Evolutionary conservation across 202 grass and related monocot genomes (phyloP).

Genomic region (Brachypodium distachyon): DNA sequence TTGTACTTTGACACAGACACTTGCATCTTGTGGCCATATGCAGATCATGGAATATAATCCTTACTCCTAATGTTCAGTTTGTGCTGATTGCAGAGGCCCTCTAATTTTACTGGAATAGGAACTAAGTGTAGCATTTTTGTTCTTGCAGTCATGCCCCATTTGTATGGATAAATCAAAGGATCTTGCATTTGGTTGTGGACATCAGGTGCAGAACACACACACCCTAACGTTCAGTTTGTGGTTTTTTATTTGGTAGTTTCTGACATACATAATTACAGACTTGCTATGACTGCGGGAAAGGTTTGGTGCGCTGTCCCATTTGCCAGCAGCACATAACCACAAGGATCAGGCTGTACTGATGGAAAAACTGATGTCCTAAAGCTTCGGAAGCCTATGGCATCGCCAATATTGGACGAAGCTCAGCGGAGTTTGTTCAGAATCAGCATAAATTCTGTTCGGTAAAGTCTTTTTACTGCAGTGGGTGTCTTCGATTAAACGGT

Average conservation of each 20-base stretch:
- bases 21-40: not conserved
- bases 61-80: not conserved
- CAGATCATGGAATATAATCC: not conserved
- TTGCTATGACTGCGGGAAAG: slow-evolving; percentile 60
- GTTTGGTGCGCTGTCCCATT: slow-evolving; percentile 61
- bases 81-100: not conserved
- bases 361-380: slow-evolving; percentile 1
- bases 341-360: slow-evolving; percentile 78
- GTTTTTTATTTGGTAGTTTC: slow-evolving; percentile 5
- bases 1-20: not conserved
- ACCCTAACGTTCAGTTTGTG: too few species aligned
- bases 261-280: slow-evolving; percentile 46
- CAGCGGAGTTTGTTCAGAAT: slow-evolving; percentile 2
- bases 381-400: not conserved
- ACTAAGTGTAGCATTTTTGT: slow-evolving; percentile 8
- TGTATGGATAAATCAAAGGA: slow-evolving; percentile 82
- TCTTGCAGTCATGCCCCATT: slow-evolving; percentile 61
- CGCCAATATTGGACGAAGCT: not conserved
- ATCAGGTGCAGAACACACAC: slow-evolving; percentile 74
- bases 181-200: slow-evolving; percentile 87
- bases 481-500: not conserved
- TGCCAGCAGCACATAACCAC: slow-evolving; percentile 68
- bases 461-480: not conserved
- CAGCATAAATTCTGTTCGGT: not conserved
- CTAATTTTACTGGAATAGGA: not conserved